Percentiles rank a stretch among this genome's conserved stretches.
phyloP scores from a whole-genome alignment of 371 early-diverging fungal species.

The Batkoa obscura region DNA sequence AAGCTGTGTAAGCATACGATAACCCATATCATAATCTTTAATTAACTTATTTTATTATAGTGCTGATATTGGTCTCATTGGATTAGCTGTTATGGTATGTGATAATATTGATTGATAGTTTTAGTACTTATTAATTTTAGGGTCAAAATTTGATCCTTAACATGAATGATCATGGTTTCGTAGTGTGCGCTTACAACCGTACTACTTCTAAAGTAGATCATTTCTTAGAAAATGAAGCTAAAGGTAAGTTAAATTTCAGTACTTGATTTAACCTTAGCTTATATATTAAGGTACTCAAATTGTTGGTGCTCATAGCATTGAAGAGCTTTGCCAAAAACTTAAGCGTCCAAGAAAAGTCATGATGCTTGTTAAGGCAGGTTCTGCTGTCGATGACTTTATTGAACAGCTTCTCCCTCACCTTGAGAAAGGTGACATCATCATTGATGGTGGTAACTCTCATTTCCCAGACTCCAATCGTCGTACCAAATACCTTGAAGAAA shows the following conservation, averaged over 20 bases:
- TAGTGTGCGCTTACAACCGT: slow-evolving; percentile 91
- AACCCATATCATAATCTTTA: background rate
- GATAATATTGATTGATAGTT: background rate
- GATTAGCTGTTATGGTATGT: slow-evolving; percentile 97
- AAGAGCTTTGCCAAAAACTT: slow-evolving; percentile 80
- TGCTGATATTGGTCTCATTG: slow-evolving; percentile 98
- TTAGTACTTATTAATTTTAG: slow-evolving; percentile 18
- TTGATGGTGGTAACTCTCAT: slow-evolving; percentile 99
- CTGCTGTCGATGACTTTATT: slow-evolving; percentile 91
- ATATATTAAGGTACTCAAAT: slow-evolving; percentile 55
- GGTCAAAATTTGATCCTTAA: slow-evolving; percentile 97
- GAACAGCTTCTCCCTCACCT: slow-evolving; percentile 67
- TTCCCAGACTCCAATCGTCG: slow-evolving; percentile 94
- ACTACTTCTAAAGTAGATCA: slow-evolving; percentile 87
- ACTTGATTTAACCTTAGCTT: background rate
- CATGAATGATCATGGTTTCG: slow-evolving; percentile 92
- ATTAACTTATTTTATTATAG: slow-evolving; percentile 16
- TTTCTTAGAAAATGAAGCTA: slow-evolving; percentile 89
- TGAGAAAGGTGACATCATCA: slow-evolving; percentile 86
- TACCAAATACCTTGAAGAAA: slow-evolving; percentile 58
- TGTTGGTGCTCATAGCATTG: slow-evolving; percentile 80
- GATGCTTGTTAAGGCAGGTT: slow-evolving; percentile 94
- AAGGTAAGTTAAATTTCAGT: slow-evolving; percentile 27
- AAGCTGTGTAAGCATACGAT: slow-evolving; percentile 6
- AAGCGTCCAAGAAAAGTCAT: slow-evolving; percentile 92